Conservation (phyloP, 2,329 filamentous ascomycete species). For the Fusarium denticulatum region DNA sequence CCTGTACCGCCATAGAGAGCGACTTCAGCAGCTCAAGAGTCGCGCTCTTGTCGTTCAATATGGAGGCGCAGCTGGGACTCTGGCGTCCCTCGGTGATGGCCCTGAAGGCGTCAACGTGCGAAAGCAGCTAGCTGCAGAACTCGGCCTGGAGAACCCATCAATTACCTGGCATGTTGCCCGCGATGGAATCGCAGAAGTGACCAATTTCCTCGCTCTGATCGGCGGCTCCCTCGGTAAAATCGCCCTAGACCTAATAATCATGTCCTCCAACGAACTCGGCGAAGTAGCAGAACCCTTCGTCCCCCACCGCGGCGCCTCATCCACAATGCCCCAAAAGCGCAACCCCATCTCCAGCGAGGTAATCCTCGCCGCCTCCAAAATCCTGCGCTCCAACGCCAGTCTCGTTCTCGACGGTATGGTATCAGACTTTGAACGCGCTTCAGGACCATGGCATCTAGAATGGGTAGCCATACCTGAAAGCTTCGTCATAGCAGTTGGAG, state of each 20-base stretch:
- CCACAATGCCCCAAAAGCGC: slow-evolving; percentile 68
- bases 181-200: slow-evolving; percentile 63
- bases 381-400: slow-evolving; percentile 61
- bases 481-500: slow-evolving; percentile 63
- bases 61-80: slow-evolving; percentile 64
- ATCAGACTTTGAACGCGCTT: slow-evolving; percentile 65
- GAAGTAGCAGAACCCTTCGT: slow-evolving; percentile 65
- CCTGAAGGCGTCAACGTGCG: slow-evolving; percentile 59
- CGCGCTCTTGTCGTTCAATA: slow-evolving; percentile 64
- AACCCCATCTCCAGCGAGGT: slow-evolving; percentile 68
- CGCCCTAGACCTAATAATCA: slow-evolving; percentile 65
- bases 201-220: slow-evolving; percentile 63
- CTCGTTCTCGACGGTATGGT: slow-evolving; percentile 67
- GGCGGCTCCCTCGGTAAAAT: slow-evolving; percentile 65
- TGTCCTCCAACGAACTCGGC: slow-evolving; percentile 64
- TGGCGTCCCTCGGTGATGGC: slow-evolving; percentile 59
- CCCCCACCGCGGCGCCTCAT: slow-evolving; percentile 62
- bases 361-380: slow-evolving; percentile 63
- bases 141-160: slow-evolving; percentile 58
- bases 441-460: slow-evolving; percentile 68
- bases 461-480: slow-evolving; percentile 65
- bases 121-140: slow-evolving; percentile 58
- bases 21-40: slow-evolving; percentile 57
- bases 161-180: slow-evolving; percentile 68
- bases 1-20: slow-evolving; percentile 58